A percentile compares a stretch with the other conserved stretches of the same genome.
phyloP scores from a whole-genome alignment of 352 stramenopile genomes.

The Peronospora tabacina region DNA sequence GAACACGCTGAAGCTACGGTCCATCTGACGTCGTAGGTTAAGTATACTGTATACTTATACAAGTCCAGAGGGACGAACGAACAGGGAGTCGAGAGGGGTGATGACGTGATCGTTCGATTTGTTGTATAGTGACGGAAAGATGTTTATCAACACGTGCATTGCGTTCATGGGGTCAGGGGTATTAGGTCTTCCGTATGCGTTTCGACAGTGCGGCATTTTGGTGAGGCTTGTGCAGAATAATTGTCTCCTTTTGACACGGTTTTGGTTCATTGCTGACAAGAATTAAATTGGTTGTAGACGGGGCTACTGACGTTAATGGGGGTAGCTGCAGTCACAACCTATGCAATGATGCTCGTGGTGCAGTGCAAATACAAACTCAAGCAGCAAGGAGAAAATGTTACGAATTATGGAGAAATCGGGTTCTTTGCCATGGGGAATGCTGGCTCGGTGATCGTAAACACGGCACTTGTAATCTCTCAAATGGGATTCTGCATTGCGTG shows the following conservation, averaged over 20 bases:
- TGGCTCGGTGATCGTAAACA: constrained; percentile 74
- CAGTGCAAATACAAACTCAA: constrained; percentile 76
- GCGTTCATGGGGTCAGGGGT: constrained; percentile 89
- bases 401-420: constrained; percentile 85
- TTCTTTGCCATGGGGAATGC: constrained; percentile 56
- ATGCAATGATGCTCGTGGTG: constrained; percentile 71
- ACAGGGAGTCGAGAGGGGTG: background rate
- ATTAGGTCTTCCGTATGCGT: constrained; percentile 86
- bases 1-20: constrained; percentile 20
- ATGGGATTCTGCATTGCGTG: constrained; percentile 86
- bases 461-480: constrained; percentile 81
- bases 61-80: background rate
- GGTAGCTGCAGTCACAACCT: constrained; percentile 53
- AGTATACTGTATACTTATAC: background rate
- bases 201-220: constrained; percentile 82
- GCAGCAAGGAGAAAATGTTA: constrained; percentile 35
- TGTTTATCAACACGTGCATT: constrained; percentile 82
- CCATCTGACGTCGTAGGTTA: constrained; percentile 41
- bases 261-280: background rate
- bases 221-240: constrained; percentile 12
- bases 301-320: constrained; percentile 45
- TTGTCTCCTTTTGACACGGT: background rate
- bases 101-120: background rate
- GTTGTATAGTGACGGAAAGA: constrained; percentile 38
- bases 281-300: constrained; percentile 24